Conservation (phyloP, 2,329 filamentous ascomycete genomes). For the Pleomassaria siparia region DNA sequence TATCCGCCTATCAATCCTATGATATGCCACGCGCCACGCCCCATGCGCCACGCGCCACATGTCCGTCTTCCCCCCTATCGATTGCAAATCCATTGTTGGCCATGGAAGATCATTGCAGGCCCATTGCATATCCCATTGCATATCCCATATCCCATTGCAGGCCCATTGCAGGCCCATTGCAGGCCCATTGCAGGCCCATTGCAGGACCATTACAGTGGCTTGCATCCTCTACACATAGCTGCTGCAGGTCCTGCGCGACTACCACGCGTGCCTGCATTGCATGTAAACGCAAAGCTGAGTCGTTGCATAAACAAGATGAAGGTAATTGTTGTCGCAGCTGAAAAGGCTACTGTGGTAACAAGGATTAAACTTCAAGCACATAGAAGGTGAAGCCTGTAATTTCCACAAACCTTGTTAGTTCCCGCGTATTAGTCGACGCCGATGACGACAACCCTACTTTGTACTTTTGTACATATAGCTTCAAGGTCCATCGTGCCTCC, state of each 20-base stretch:
- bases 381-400: constrained; percentile 5
- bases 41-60: constrained; percentile 1
- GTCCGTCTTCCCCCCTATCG: neutral
- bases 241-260: neutral
- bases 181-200: neutral
- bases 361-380: constrained; percentile 8
- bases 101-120: no score
- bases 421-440: neutral
- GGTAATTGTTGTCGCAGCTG: neutral
- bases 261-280: neutral
- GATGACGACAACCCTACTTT: neutral
- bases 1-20: constrained; percentile 27
- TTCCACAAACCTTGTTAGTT: constrained; percentile 5
- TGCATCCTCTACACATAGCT: neutral
- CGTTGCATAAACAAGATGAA: neutral
- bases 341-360: no score
- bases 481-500: no score
- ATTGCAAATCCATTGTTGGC: neutral
- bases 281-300: neutral
- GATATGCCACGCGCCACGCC: constrained; percentile 1
- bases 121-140: neutral
- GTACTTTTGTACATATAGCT: no score
- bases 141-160: no score
- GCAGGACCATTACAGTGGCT: no score
- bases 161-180: neutral